phyloP scores from a whole-genome alignment of 805 yeast species.

The Candida schatavii region DNA sequence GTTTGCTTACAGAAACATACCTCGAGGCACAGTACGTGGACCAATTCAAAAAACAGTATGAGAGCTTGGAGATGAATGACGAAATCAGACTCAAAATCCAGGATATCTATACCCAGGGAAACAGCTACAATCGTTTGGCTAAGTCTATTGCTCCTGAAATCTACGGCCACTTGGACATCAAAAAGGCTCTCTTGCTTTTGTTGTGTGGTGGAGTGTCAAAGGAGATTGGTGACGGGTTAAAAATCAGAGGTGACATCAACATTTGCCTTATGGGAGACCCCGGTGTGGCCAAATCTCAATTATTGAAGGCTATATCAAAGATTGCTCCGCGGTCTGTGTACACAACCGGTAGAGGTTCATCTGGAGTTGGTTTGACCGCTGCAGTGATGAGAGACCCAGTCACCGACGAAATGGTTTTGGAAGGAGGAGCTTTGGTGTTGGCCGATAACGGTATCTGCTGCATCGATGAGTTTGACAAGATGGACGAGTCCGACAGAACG shows the following conservation, averaged over 20 bases:
- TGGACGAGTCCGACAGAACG: slow-evolving; percentile 96
- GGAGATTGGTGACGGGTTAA: slow-evolving; percentile 93
- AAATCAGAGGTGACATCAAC: slow-evolving; percentile 95
- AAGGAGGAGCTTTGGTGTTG: slow-evolving; percentile 95
- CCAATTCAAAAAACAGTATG: slow-evolving; percentile 89
- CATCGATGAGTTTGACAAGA: slow-evolving; percentile 97
- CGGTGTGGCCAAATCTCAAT: slow-evolving; percentile 98
- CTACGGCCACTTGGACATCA: slow-evolving; percentile 89
- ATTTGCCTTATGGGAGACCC: slow-evolving; percentile 98
- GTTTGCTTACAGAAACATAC: slow-evolving; percentile 89
- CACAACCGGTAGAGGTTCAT: slow-evolving; percentile 97
- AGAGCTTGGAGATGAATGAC: slow-evolving; percentile 54
- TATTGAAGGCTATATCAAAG: slow-evolving; percentile 83
- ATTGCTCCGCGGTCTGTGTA: slow-evolving; percentile 96
- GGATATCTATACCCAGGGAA: slow-evolving; percentile 56
- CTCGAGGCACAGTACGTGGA: slow-evolving; percentile 81
- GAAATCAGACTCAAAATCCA: slow-evolving; percentile 56
- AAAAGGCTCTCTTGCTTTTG: slow-evolving; percentile 80
- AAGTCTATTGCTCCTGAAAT: slow-evolving; percentile 96
- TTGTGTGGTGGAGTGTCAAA: slow-evolving; percentile 95
- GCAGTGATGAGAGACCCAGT: slow-evolving; percentile 99
- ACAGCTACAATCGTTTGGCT: slow-evolving; percentile 76
- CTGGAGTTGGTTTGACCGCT: slow-evolving; percentile 98
- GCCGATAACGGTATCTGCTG: slow-evolving; percentile 99
- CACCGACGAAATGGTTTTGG: slow-evolving; percentile 97